Base-by-base conservation (phyloP, 495 filamentous ascomycete genomes). In the Tuber borchii region DNA sequence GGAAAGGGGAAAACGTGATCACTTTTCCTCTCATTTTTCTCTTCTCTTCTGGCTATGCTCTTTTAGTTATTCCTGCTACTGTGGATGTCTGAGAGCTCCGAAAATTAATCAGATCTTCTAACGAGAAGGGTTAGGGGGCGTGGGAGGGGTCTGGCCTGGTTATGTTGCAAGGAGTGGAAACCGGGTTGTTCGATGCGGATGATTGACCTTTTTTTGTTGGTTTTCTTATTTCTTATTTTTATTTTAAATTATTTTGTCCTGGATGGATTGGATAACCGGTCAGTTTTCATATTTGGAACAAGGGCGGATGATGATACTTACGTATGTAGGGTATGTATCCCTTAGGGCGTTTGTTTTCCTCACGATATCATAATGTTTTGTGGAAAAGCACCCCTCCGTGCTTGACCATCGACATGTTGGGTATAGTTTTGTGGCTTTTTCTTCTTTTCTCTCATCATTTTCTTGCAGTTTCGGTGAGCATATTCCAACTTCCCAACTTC, bases 261-360 rank as follows among this genome's bases (percentile, higher is more conserved):
- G 56, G 56, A 31, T 31, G n/a, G n/a, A 31, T 16, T 65, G 56
- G 56, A 31, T 31, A 5, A 12, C 10, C 12, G n/a, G 56, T 31
- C 56, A 65, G 56, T 65, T 65, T 31, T 65, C 56, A 65, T 65
- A 65, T 65, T 65, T 65, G n/a, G n/a, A 65, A 17, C 56, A 31
- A n/a, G 45, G 48, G 48, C 48, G 22, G 48, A 56, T n/a, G 22
- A 22, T 22, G 48, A 56, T 56, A 56, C 48, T 56, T 56, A 56
- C 48, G 22, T 56, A 56, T 56, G 48, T 26, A 26, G 48, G 48
- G 42, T 42, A 42, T 42, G 37, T 51, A 51, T 51, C 46, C 48
- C 48, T n/a, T 12, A 61, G n/a, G 56, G 56, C 56, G 56, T 65
- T 17, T 31, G 31, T 31, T 17, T 17, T 31, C 56, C 31, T 65